These are phyloP conservation scores for Hortaea sp. DNA, from an alignment of 2,329 filamentous ascomycete species.

Conservation along the genomic window DNA sequence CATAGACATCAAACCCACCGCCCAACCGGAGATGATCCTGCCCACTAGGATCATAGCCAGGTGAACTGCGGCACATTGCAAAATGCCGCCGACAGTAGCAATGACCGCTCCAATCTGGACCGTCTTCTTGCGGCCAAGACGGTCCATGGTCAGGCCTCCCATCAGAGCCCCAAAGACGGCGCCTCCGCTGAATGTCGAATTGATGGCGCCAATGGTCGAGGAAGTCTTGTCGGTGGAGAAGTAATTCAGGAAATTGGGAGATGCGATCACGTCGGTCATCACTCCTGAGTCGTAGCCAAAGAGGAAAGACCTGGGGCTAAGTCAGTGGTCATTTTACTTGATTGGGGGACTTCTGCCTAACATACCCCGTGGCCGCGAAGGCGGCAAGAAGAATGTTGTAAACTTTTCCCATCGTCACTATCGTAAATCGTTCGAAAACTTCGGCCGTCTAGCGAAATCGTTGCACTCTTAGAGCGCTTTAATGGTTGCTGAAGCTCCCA, in stretches of 20 bases:
- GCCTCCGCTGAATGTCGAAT: constrained; percentile 53
- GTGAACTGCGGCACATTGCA: constrained; percentile 49
- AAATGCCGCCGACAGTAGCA: constrained; percentile 46
- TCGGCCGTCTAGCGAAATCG: too few relatives aligned
- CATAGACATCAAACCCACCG: constrained; percentile 49
- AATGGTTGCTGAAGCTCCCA: too few relatives aligned
- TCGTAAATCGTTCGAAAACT: too few relatives aligned
- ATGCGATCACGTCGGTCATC: constrained; percentile 45
- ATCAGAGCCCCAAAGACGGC: constrained; percentile 46
- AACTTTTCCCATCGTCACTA: constrained; percentile 4
- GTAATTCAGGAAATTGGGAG: constrained; percentile 45
- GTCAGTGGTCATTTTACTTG: constrained; percentile 4
- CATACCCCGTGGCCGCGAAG: constrained; percentile 21
- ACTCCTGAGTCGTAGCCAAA: constrained; percentile 40
- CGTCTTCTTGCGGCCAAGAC: constrained; percentile 49
- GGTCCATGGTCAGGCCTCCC: constrained; percentile 49
- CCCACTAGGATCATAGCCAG: constrained; percentile 49
- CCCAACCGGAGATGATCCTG: constrained; percentile 50
- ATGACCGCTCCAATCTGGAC: constrained; percentile 51
- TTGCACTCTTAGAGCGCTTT: too few relatives aligned
- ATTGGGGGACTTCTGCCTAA: background rate
- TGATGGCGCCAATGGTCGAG: constrained; percentile 51
- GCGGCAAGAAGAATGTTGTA: constrained; percentile 20
- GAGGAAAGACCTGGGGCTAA: constrained; percentile 25
- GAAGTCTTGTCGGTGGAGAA: constrained; percentile 44